Percentiles rank a stretch among this genome's conserved stretches.
Conservation (phyloP, 2,329 filamentous ascomycete genomes). For the Fusarium pseudocircinatum region DNA sequence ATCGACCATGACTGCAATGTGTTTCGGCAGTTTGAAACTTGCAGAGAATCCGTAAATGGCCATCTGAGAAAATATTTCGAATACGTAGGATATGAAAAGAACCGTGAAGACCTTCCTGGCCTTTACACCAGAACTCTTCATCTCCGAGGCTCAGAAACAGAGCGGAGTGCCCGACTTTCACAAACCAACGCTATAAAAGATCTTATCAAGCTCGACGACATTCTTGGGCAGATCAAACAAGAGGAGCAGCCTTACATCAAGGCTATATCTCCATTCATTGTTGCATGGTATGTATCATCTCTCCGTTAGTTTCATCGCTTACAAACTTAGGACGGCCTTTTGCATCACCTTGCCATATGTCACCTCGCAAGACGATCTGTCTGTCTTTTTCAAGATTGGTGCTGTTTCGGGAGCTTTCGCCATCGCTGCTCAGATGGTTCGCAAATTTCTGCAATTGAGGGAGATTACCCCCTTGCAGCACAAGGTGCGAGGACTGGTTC, state of each 20-base stretch:
- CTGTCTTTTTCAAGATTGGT: accelerated
- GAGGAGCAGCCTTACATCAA: neutral
- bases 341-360: neutral
- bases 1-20: accelerated
- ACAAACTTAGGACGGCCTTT: neutral
- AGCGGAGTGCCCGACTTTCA: neutral
- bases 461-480: neutral
- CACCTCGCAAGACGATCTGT: accelerated
- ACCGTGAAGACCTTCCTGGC: accelerated
- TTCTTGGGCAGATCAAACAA: neutral
- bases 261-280: accelerated
- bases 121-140: neutral
- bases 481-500: neutral
- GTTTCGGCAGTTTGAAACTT: neutral
- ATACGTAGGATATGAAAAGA: accelerated
- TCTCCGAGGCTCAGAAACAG: accelerated
- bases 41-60: neutral
- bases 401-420: accelerated
- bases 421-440: accelerated
- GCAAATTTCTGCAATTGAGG: neutral
- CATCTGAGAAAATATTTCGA: neutral
- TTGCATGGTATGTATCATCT: neutral
- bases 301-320: neutral
- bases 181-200: accelerated
- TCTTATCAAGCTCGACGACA: neutral